These are phyloP conservation scores for Petunia secreta DNA, from an alignment of 257 asterid species.

Conservation along the genomic window DNA sequence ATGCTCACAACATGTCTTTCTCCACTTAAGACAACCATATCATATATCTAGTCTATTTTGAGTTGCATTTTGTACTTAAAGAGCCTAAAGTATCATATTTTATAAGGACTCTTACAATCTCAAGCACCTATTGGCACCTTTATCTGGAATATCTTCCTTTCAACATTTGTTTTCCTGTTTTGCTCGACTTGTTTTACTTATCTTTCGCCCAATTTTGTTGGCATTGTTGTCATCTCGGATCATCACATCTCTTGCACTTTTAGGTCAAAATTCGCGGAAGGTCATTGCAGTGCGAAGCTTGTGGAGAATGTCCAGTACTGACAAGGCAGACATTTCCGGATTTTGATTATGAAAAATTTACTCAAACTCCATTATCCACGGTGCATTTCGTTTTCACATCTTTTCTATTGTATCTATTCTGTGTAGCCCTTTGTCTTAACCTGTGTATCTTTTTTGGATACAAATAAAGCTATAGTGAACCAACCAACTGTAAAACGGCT, in stretches of 20 bases:
- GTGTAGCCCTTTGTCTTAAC: not conserved
- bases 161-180: not conserved
- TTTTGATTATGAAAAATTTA: constrained; percentile 77
- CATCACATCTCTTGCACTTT: constrained; percentile 7
- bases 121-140: not conserved
- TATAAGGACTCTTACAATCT: not conserved
- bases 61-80: not conserved
- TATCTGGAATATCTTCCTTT: not conserved
- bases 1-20: not conserved
- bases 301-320: constrained; percentile 65
- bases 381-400: constrained; percentile 39
- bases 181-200: not conserved
- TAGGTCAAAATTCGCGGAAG: constrained; percentile 89
- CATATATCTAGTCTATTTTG: not conserved
- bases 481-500: not conserved
- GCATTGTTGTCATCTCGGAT: constrained; percentile 5
- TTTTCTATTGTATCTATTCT: not conserved
- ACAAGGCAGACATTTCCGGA: constrained; percentile 49
- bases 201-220: not conserved
- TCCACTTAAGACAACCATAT: not conserved
- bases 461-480: not conserved
- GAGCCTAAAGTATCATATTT: not conserved
- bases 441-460: not conserved
- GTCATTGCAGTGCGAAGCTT: constrained; percentile 71
- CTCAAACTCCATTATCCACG: constrained; percentile 73